phyloP scores from a whole-genome alignment of 2,329 filamentous ascomycete species.

The Ceratocystis colombiana region DNA sequence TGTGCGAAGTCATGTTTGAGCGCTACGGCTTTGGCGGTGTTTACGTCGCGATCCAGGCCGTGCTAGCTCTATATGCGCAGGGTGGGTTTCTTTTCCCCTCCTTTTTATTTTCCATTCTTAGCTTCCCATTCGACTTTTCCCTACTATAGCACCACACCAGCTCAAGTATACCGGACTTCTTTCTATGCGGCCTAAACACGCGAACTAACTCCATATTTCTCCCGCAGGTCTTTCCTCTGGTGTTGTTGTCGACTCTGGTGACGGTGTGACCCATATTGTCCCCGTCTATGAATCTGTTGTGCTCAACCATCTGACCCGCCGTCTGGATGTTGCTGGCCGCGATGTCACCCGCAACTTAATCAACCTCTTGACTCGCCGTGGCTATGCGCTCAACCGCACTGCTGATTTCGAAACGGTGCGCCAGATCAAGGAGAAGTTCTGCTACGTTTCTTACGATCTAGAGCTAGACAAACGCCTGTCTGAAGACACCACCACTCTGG shows the following conservation, averaged over 20 bases:
- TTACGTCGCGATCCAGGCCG: slow-evolving; percentile 95
- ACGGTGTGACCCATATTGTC: slow-evolving; percentile 97
- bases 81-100: slow-evolving; percentile 42
- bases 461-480: slow-evolving; percentile 91
- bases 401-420: slow-evolving; percentile 98
- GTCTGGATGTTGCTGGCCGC: slow-evolving; percentile 88
- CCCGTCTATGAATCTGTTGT: slow-evolving; percentile 98
- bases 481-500: slow-evolving; percentile 93
- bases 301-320: slow-evolving; percentile 87
- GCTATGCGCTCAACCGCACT: slow-evolving; percentile 94
- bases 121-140: background rate
- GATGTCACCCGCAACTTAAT: slow-evolving; percentile 99
- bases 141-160: background rate
- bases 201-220: background rate
- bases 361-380: slow-evolving; percentile 80
- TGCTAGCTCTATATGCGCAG: slow-evolving; percentile 91
- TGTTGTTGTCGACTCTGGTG: slow-evolving; percentile 97
- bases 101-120: background rate
- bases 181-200: background rate
- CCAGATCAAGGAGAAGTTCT: slow-evolving; percentile 99
- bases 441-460: slow-evolving; percentile 97
- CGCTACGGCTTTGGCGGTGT: slow-evolving; percentile 92
- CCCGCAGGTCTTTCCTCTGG: slow-evolving; percentile 66
- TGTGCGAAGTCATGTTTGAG: slow-evolving; percentile 99
- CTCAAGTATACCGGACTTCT: background rate